Percentiles rank a stretch among this genome's conserved stretches.
phyloP scores from a whole-genome alignment of 768 basidiomycete species.

The Sutorius australiensis region DNA sequence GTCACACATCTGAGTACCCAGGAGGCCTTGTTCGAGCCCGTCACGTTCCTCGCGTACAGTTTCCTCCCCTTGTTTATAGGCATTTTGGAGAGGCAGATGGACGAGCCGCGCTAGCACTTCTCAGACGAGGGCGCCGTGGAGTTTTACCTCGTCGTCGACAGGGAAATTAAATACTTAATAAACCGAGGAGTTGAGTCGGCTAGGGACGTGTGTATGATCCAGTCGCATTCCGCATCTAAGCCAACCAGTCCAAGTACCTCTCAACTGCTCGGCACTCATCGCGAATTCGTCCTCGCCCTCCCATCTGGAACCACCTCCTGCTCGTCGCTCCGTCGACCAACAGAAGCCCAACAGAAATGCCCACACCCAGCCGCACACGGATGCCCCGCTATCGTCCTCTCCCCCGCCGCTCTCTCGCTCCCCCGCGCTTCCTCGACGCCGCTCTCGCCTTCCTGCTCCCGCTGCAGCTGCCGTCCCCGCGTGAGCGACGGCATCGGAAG shows the following conservation, averaged over 20 bases:
- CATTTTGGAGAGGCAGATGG: conserved; percentile 38
- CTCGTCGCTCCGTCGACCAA: conserved; percentile 8
- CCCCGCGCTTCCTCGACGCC: conserved; percentile 12
- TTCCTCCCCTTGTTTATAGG: conserved; percentile 48
- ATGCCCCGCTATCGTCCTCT: conserved; percentile 41
- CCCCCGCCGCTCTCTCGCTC: neutral
- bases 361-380: conserved; percentile 80
- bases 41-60: conserved; percentile 38
- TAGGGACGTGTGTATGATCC: neutral
- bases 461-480: conserved; percentile 24
- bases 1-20: conserved; percentile 17
- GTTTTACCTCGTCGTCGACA: conserved; percentile 65
- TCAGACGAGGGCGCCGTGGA: conserved; percentile 54
- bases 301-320: neutral
- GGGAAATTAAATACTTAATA: conserved; percentile 56
- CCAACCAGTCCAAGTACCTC: no score
- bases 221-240: no score
- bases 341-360: conserved; percentile 72
- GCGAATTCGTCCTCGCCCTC: neutral
- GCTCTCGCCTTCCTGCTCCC: conserved; percentile 14
- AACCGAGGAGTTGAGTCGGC: conserved; percentile 17
- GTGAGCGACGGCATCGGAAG: conserved; percentile 22
- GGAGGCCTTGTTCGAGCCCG: conserved; percentile 43
- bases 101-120: conserved; percentile 47
- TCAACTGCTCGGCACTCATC: neutral